Evolutionary conservation across 345 rosid species (phyloP).

Genomic region (Pugionium dolabratum): DNA sequence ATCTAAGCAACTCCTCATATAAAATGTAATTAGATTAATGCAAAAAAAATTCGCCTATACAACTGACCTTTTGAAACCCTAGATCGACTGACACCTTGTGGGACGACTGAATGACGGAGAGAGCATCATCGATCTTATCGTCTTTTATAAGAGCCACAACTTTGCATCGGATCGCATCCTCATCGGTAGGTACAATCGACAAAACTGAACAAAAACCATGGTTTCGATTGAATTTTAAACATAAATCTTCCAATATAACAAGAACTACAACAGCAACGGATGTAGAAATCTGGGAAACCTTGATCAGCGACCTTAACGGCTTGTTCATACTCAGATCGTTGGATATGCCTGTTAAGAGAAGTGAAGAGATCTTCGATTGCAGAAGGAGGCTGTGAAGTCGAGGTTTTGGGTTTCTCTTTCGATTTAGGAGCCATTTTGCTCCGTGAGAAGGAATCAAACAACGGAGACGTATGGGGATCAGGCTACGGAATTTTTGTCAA

Average conservation of each 20-base stretch:
- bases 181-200: constrained; percentile 65
- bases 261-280: background rate
- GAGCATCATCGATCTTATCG: constrained; percentile 70
- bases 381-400: constrained; percentile 60
- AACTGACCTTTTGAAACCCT: constrained; percentile 60
- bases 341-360: constrained; percentile 58
- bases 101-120: constrained; percentile 56
- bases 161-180: constrained; percentile 87
- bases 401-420: constrained; percentile 56
- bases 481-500: constrained; percentile 1
- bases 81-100: constrained; percentile 55
- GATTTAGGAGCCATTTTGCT: constrained; percentile 68
- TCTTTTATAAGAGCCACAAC: constrained; percentile 72
- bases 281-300: constrained; percentile 43
- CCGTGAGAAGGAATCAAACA: background rate
- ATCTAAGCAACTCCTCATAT: background rate
- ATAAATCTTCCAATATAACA: background rate
- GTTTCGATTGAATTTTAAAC: background rate
- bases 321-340: constrained; percentile 57
- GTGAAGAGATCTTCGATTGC: constrained; percentile 86
- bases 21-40: constrained; percentile 14
- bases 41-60: background rate
- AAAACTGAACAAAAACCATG: constrained; percentile 54
- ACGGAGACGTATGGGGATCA: constrained; percentile 22
- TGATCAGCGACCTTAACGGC: constrained; percentile 76